Conservation (phyloP, 2,329 filamentous ascomycete genomes). For the Xylaria sp. region DNA sequence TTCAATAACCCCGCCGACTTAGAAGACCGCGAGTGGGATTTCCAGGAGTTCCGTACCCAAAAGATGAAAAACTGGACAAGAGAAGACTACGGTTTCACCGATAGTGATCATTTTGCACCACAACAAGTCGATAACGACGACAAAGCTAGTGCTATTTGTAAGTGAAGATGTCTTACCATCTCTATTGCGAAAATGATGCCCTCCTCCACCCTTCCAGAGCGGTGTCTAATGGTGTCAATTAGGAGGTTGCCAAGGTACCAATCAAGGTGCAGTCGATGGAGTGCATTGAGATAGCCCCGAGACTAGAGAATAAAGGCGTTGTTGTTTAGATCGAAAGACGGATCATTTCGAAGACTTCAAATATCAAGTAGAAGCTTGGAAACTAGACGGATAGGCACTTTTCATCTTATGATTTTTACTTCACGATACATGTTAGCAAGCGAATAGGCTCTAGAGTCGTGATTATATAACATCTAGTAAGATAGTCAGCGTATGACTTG, state of each 20-base stretch:
- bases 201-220: not conserved
- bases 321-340: not conserved
- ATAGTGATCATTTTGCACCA: constrained; percentile 44
- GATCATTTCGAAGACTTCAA: not conserved
- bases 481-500: not conserved
- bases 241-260: constrained; percentile 11
- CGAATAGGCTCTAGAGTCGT: not conserved
- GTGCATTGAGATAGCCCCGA: not conserved
- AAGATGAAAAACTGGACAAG: constrained; percentile 70
- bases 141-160: constrained; percentile 42
- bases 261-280: not conserved
- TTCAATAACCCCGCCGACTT: constrained; percentile 64
- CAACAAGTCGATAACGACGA: constrained; percentile 39
- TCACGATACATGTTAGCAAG: not conserved
- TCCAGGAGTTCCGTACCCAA: constrained; percentile 80
- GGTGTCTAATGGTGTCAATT: constrained; percentile 21
- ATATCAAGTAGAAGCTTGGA: not conserved
- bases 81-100: constrained; percentile 59
- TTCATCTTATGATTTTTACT: not conserved
- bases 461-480: not conserved
- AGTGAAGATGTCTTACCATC: constrained; percentile 22
- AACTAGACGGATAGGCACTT: not conserved
- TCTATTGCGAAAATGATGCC: not conserved
- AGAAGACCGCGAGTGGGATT: constrained; percentile 86
- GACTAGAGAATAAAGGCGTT: not conserved